Base-by-base conservation (phyloP, 345 rosid genomes). In the Corchorus olitorius region DNA sequence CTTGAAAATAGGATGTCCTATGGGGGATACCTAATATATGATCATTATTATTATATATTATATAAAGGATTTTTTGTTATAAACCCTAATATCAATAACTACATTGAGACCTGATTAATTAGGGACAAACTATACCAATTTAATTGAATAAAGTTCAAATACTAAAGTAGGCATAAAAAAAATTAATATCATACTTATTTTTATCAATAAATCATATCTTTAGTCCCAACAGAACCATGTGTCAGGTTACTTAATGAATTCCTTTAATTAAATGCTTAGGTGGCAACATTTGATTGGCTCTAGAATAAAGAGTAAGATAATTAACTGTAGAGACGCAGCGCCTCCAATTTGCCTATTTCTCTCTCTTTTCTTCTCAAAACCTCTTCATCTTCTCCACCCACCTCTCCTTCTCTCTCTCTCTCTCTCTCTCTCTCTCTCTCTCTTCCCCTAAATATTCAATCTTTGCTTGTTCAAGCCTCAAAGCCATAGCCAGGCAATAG, bases 391-490 rank as follows among this genome's bases (percentile, higher is more conserved):
- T 14, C 78, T 39, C 78, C 65, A 77, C 75, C 77, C 50, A 77
- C 41, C 74, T 8, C 75, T 73, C 41, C 65, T 59, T 14, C 53
- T 49, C 60, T 50, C 41, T 46, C 22, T 16, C 27, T 27, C 27
- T 27, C 52, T 54, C 74, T 8, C 75, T 73, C 41, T 14, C 53
- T 49, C 60, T 50, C 41, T 46, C 22, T 16, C 27, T 27, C 27
- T 27, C 52, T 54, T 17, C 17, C 49, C n/a, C 60, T 14, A 46
- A 65, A 34, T 12, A 16, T 37, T 56, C 76, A 22, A 77, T 72
- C 74, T 27, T 81, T 83, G 84, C 88, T 85, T 81, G 79, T 82
- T 74, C 73, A 70, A 70, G 27, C 82, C 62, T 60, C 78, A 78
- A 27, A 69, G 50, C 15, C 72, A 19, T n/a, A 73, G 77, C 80